These are phyloP conservation scores for Barnettozyma sp. DNA, from an alignment of 805 yeast species.

Conservation along the genomic window DNA sequence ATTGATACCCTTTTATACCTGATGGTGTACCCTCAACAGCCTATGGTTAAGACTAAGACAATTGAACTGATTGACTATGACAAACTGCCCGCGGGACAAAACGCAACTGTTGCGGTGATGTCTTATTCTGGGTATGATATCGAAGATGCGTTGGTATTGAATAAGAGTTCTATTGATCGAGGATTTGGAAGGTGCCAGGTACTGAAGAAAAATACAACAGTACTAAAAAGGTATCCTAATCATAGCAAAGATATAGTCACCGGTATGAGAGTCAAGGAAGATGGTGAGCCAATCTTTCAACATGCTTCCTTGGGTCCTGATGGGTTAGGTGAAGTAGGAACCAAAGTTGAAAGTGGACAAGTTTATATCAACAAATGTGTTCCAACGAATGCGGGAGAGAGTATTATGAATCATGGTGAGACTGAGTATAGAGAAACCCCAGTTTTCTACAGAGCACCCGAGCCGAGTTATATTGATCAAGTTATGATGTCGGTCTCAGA, in stretches of 20 bases:
- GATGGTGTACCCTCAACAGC: constrained; percentile 99
- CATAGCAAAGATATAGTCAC: constrained; percentile 87
- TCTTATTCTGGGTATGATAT: constrained; percentile 98
- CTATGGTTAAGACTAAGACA: constrained; percentile 97
- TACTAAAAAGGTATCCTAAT: constrained; percentile 85
- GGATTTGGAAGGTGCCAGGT: constrained; percentile 98
- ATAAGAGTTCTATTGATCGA: constrained; percentile 88
- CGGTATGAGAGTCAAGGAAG: constrained; percentile 84
- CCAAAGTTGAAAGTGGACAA: constrained; percentile 84
- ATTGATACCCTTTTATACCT: constrained; percentile 89
- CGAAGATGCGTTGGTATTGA: constrained; percentile 94
- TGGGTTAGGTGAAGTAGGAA: constrained; percentile 96
- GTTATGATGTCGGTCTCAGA: constrained; percentile 96
- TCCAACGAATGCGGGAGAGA: constrained; percentile 77
- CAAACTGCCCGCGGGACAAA: constrained; percentile 97
- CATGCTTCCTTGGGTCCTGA: constrained; percentile 87
- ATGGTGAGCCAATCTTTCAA: constrained; percentile 75
- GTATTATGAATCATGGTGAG: constrained; percentile 29
- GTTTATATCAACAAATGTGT: constrained; percentile 90
- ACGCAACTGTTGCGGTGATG: constrained; percentile 98
- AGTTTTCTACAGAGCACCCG: constrained; percentile 88
- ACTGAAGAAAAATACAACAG: constrained; percentile 83
- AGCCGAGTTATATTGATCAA: constrained; percentile 90
- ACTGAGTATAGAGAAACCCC: constrained; percentile 84
- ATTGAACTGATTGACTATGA: constrained; percentile 94